Base-by-base conservation (phyloP, 257 asterid species). In the Solanum etuberosum region DNA sequence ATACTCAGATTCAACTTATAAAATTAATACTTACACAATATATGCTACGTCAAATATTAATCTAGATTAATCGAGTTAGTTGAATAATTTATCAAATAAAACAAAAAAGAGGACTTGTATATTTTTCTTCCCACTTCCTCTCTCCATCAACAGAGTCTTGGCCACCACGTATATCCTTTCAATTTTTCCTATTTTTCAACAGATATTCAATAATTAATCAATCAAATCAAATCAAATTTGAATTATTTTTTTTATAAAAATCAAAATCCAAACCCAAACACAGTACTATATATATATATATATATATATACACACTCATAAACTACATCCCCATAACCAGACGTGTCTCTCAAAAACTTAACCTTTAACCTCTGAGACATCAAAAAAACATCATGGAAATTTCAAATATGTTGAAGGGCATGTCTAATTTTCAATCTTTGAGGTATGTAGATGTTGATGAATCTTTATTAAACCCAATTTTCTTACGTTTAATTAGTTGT, bases 401-500 rank as follows among this genome's bases (percentile, higher is more conserved):
- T 80, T 42, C 29, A 2, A 31, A 38, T 38, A 10, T 86, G 2
- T 18, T 78, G 21, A 48, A 32, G 89, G 93, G 89, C 85, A 89
- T 89, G 90, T 87, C 87, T 78, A 84, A 65, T 77, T 83, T 89
- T 83, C 40, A 18, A 46, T 86, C 90, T 7, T 65, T 76, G 37
- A 84, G 88, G 43, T 80, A 25, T 73, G 90, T 90, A 68, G 84
- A 83, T 42, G 63, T 78, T 78, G 84, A 43, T 65, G 90, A 88
- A 87, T 89, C 81, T 31, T 85, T 92, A 85, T 70, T 92, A 4
- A 89, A 90, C 90, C 98, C 98, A 9, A 11, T 89, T 86, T 90
- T 88, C 76, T 85, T 92, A 59, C 93, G 98, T 21, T 88, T 87
- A 88, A 85, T 93, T 46, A 93, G 97, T 35, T 90, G 84, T 83